A percentile compares a stretch with the other conserved stretches of the same genome.
These are phyloP conservation scores for Bolboschoenus planiculmis DNA, from an alignment of 176 grass and related monocot species.

Conservation along the genomic window DNA sequence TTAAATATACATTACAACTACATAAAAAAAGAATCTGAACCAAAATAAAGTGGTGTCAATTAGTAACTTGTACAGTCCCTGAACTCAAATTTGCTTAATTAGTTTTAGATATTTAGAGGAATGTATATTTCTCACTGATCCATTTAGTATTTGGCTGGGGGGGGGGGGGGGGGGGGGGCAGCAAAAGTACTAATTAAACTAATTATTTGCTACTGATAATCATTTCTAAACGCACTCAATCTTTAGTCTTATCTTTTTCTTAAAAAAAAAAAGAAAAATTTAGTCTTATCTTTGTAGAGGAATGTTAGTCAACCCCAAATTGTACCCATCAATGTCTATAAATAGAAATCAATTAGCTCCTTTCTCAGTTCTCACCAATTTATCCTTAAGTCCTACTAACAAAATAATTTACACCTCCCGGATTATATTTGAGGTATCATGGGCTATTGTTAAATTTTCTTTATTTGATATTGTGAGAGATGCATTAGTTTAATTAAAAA, in stretches of 20 bases:
- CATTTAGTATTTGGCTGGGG: not conserved
- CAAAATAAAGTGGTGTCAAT: not conserved
- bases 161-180: not conserved
- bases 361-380: not conserved
- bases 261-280: no score
- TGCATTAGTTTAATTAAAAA: no score
- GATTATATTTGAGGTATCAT: no score
- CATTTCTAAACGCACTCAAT: not conserved
- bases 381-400: not conserved
- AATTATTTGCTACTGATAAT: not conserved
- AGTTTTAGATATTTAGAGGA: not conserved
- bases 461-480: no score
- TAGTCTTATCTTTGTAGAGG: not conserved
- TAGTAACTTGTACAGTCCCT: not conserved
- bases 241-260: conserved; percentile 6
- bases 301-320: not conserved
- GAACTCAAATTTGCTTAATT: not conserved
- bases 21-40: not conserved
- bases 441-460: no score
- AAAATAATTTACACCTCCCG: not conserved
- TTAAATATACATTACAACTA: no score
- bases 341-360: not conserved
- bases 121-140: not conserved
- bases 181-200: not conserved
- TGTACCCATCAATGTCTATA: not conserved